Conservation (phyloP, 768 basidiomycete species). For the Suillus sp. region DNA sequence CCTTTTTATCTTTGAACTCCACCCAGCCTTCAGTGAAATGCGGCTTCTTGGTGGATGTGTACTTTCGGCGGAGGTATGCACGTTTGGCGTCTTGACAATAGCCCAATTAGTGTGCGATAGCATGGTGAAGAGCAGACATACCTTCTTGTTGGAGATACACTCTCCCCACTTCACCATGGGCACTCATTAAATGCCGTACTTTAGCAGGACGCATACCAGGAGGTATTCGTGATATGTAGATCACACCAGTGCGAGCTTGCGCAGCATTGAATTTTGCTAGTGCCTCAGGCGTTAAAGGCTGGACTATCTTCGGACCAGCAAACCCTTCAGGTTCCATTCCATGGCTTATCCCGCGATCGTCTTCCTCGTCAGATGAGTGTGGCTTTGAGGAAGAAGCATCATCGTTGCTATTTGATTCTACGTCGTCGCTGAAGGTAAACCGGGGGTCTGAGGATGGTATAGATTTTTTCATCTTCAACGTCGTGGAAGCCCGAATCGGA, state of each 20-base stretch:
- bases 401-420: neutral
- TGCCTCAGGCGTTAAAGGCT: conserved; percentile 75
- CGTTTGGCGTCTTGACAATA: conserved; percentile 68
- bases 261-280: conserved; percentile 73
- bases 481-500: no score
- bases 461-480: neutral
- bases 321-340: conserved; percentile 65
- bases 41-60: conserved; percentile 79
- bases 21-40: conserved; percentile 98
- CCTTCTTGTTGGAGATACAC: conserved; percentile 96
- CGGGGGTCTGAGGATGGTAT: neutral
- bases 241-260: conserved; percentile 77
- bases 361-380: conserved; percentile 4
- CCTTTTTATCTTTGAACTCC: conserved; percentile 92
- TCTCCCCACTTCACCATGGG: conserved; percentile 86
- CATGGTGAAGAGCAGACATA: conserved; percentile 25
- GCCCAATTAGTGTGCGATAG: conserved; percentile 8
- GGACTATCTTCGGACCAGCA: conserved; percentile 62
- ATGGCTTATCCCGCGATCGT: conserved; percentile 34
- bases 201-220: conserved; percentile 98
- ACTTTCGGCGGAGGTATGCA: conserved; percentile 81
- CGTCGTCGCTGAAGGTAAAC: neutral
- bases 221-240: conserved; percentile 95
- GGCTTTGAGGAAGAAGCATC: neutral
- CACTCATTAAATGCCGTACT: conserved; percentile 89